Evolutionary conservation across 108 stramenopile genomes (phyloP).

Genomic region (Pseudonitzschia pungens): DNA sequence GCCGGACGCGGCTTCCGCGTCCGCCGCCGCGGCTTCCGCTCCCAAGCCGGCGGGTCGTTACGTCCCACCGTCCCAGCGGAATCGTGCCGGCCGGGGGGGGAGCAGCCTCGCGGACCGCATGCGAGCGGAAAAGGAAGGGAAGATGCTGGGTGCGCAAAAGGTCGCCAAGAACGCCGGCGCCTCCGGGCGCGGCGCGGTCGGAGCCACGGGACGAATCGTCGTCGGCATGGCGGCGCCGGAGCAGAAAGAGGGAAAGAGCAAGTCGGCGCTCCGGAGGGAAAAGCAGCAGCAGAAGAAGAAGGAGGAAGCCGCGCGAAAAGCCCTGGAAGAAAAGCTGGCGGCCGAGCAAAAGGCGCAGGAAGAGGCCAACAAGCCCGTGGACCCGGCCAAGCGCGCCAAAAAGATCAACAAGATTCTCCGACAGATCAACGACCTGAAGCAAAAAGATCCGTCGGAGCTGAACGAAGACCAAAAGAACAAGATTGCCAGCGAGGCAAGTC

Average conservation of each 20-base stretch:
- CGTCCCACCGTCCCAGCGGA: constrained; percentile 77
- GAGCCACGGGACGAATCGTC: constrained; percentile 46
- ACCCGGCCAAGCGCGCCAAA: constrained; percentile 76
- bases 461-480: constrained; percentile 87
- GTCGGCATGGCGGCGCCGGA: constrained; percentile 48
- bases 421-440: constrained; percentile 86
- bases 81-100: constrained; percentile 47
- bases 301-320: constrained; percentile 59
- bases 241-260: constrained; percentile 56
- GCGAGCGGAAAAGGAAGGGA: constrained; percentile 79
- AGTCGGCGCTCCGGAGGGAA: constrained; percentile 73
- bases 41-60: constrained; percentile 54
- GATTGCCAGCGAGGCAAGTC: constrained; percentile 57
- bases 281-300: constrained; percentile 56
- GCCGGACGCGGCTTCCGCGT: constrained; percentile 30
- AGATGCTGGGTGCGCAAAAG: constrained; percentile 52
- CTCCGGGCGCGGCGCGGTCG: constrained; percentile 35
- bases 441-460: constrained; percentile 57
- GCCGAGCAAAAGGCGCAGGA: constrained; percentile 31
- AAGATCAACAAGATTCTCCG: constrained; percentile 81
- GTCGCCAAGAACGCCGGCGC: constrained; percentile 10
- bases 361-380: constrained; percentile 37
- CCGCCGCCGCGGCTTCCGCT: constrained; percentile 38
- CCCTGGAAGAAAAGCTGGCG: constrained; percentile 41
- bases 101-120: constrained; percentile 76